A percentile compares a stretch with the other conserved stretches of the same genome.
phyloP scores from a whole-genome alignment of 257 asterid genomes.

The Nicotiana tomentosiformis region DNA sequence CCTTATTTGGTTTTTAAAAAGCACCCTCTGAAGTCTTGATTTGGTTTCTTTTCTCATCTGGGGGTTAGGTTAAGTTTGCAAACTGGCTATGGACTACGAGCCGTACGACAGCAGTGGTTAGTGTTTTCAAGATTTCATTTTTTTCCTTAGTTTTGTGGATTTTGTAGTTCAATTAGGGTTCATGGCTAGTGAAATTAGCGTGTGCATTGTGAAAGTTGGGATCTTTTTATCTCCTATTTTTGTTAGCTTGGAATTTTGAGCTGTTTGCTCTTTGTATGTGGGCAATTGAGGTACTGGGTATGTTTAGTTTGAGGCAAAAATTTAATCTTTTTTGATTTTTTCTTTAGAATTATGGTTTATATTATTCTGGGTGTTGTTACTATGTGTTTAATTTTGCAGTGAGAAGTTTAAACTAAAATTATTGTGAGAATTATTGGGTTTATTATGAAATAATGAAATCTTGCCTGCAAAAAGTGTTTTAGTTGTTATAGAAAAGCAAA shows the following conservation, averaged over 20 bases:
- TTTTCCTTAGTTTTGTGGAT: neutral
- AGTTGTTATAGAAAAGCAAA: neutral
- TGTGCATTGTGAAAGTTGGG: neutral
- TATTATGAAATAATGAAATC: neutral
- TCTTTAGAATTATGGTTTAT: neutral
- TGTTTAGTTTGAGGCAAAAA: neutral
- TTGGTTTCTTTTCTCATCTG: neutral
- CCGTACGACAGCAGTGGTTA: constrained; percentile 34
- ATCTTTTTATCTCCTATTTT: neutral
- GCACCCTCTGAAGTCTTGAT: neutral
- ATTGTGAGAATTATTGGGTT: neutral
- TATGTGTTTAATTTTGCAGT: neutral
- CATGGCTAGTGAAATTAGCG: neutral
- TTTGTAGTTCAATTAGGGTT: neutral
- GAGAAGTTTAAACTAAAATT: neutral
- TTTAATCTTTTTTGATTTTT: neutral
- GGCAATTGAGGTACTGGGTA: neutral
- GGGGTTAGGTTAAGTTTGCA: neutral
- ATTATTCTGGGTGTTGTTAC: neutral
- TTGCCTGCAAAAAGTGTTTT: neutral
- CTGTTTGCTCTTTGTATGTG: neutral
- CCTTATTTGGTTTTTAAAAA: neutral
- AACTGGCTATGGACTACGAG: constrained; percentile 60
- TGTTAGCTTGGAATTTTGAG: neutral
- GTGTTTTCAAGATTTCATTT: constrained; percentile 12